These are phyloP conservation scores for Vigna nakashimae DNA, from an alignment of 306 rosid genomes.

Conservation along the genomic window DNA sequence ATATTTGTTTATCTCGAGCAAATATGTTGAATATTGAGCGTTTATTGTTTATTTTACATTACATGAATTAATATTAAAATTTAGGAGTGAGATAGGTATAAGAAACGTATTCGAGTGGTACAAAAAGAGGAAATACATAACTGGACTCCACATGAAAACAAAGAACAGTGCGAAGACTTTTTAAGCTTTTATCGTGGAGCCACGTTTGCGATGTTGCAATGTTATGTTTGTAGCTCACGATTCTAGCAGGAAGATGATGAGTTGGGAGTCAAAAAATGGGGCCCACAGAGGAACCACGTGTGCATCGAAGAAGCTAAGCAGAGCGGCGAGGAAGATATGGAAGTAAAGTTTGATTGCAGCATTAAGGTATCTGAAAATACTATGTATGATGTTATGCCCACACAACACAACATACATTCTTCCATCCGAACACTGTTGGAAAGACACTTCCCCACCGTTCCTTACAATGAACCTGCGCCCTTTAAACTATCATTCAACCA, in stretches of 20 bases:
- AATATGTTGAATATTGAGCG: neutral
- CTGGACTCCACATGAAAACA: slow-evolving; percentile 39
- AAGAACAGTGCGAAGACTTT: neutral
- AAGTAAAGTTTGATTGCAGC: slow-evolving; percentile 25
- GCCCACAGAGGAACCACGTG: slow-evolving; percentile 5
- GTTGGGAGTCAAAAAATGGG: slow-evolving; percentile 7
- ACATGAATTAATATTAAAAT: neutral
- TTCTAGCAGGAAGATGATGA: neutral
- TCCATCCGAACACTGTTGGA: slow-evolving; percentile 35
- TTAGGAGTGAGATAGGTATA: slow-evolving; percentile 4
- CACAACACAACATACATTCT: neutral
- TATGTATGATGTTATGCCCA: neutral
- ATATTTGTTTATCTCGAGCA: neutral
- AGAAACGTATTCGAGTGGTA: slow-evolving; percentile 7
- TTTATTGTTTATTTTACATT: neutral
- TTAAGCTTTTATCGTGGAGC: neutral
- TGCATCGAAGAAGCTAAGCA: neutral
- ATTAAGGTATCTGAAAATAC: slow-evolving; percentile 20
- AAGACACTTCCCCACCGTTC: neutral
- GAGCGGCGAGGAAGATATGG: neutral
- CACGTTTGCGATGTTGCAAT: neutral
- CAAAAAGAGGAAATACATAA: neutral
- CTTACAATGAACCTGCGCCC: slow-evolving; percentile 32
- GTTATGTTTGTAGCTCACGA: neutral
- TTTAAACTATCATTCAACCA: neutral